Evolutionary conservation across 2,329 filamentous ascomycete genomes (phyloP), one percentile per base, ranked within the genome.

Genomic region (Beauveria sp.): DNA sequence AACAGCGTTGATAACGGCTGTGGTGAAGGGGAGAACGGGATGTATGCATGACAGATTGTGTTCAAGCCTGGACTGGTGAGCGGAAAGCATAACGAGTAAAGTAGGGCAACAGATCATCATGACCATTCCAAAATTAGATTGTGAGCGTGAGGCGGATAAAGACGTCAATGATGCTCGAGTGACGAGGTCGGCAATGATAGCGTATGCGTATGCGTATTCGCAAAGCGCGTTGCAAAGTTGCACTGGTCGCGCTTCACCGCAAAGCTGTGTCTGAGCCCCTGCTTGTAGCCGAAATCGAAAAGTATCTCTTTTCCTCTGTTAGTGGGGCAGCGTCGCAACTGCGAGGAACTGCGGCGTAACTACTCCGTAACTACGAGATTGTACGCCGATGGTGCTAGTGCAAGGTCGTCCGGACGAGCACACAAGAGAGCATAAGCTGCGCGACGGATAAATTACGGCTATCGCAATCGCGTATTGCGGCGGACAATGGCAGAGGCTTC

Each of bases 171-270:
- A 20, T 52, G 50, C 31, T 40, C n/a, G 1, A 18, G 20, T 28
- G 51, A 28, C 24, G 42, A 14, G 18, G 24, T 18, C 22, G 38
- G n/a, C 42, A 20, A 22, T 38, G 34, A 16, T 16, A 16, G 46
- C 38, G 56, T 51, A 59, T 51, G 57, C 57, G 57, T 60, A 60
- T 60, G 57, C 57, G 57, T 60, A 60, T 60, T 60, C 57, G 57
- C 57, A 60, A 56, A 14, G 10, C 26, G 22, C 22, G 18, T 16
- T 38, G 20, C 22, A 24, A 3, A 26, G 45, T 38, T 38, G 34
- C 34, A 38, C 34, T 16, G 2, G 2, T 38, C 34, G 34, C 34
- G 34, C 26, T 31, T 51, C 16, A 51, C 49, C 28, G 49, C 49
- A n/a, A n/a, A 43, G 12, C 14, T 38, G 34, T 38, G 34, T 38